Evolutionary conservation across 352 stramenopile species (phyloP), one percentile per base, ranked within the genome.

Genomic region (Phytophthora sp.): DNA sequence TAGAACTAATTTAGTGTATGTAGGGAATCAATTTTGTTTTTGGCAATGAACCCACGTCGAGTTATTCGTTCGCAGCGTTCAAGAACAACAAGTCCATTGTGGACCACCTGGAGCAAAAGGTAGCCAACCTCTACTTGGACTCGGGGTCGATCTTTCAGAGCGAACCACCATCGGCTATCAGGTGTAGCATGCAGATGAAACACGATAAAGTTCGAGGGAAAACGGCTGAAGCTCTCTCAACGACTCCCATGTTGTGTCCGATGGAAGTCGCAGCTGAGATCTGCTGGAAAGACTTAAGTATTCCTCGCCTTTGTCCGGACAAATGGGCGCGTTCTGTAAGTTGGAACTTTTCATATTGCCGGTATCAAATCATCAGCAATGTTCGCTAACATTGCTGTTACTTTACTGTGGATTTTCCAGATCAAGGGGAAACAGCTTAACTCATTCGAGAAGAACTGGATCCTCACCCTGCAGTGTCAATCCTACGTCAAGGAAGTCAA

Each of bases 11-110:
- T n/a, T n/a, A n/a, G n/a, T n/a, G n/a, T n/a, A n/a, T n/a, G n/a
- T n/a, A 71, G 57, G 64, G 57, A 1, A 41, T 72, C 15, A 36
- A 72, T 21, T 72, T 63, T 51, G 57, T 72, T 15, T 72, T 67
- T 31, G 57, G 51, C 3, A 67, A 67, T n/a, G 56, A 72, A 30
- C 64, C 64, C 1, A 60, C 50, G 13, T 62, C 42, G 8, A 54
- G 20, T 11, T 62, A 67, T 36, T 63, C 64, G 27, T 63, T 67
- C 16, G 42, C 49, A 26, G 51, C 49, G 0, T 62, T 72, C 8
- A 51, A 72, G 49, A 67, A 63, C 51, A 54, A 9, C 44, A 63
- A 63, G 23, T 60, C 57, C n/a, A 67, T 63, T 51, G 52, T 63
- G 44, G 12, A 57, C 9, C 57, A 63, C 13, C 33, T 67, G 8